phyloP scores from a whole-genome alignment of 1,284 basidiomycete genomes.

The Cryptococcus floricola region DNA sequence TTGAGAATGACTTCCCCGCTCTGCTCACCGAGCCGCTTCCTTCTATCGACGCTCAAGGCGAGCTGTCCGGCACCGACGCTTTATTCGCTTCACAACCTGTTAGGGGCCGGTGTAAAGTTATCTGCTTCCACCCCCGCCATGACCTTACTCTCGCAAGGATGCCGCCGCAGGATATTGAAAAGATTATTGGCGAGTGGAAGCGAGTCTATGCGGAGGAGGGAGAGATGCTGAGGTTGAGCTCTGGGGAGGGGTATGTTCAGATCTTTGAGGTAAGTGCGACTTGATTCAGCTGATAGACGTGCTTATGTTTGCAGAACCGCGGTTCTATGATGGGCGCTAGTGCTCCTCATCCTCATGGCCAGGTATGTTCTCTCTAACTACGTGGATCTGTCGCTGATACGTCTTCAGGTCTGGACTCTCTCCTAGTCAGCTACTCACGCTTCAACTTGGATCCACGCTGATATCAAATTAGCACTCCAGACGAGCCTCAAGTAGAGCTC shows the following conservation, averaged over 20 bases:
- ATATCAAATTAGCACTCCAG: conserved; percentile 55
- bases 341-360: conserved; percentile 93
- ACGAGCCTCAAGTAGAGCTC: conserved; percentile 65
- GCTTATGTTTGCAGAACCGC: conserved; percentile 66
- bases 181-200: conserved; percentile 73
- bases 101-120: conserved; percentile 80
- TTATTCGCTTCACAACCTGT: conserved; percentile 69
- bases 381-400: background rate
- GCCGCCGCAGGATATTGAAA: conserved; percentile 59
- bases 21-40: conserved; percentile 55
- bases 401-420: conserved; percentile 69
- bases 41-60: conserved; percentile 50
- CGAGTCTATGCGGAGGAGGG: conserved; percentile 64
- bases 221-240: conserved; percentile 9
- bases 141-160: conserved; percentile 85
- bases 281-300: background rate
- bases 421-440: conserved; percentile 51
- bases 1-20: conserved; percentile 85
- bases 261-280: conserved; percentile 69
- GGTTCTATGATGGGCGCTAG: conserved; percentile 94
- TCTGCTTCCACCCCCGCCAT: conserved; percentile 85
- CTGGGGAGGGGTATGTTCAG: conserved; percentile 69
- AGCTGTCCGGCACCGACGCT: conserved; percentile 54
- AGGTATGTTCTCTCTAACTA: background rate
- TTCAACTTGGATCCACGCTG: background rate